A percentile compares a stretch with the other conserved stretches of the same genome.
phyloP scores from a whole-genome alignment of 768 basidiomycete genomes.

The Termitomyces sp. region DNA sequence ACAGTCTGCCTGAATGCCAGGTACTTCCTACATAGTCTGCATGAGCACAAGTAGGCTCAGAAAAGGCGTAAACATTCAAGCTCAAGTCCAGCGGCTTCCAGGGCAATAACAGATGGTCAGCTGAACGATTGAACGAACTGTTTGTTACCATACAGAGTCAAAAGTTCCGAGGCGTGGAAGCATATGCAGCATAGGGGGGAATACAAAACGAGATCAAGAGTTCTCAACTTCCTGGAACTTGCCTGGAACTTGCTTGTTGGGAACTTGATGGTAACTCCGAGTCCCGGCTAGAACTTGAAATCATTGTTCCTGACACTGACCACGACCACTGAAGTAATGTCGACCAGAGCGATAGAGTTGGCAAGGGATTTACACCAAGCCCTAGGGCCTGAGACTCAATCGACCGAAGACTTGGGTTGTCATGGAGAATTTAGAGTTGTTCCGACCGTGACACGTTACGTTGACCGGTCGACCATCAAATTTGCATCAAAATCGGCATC shows the following conservation, averaged over 20 bases:
- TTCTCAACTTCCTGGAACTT: neutral
- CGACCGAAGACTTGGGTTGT: neutral
- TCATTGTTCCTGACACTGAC: too few relatives aligned
- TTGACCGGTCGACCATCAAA: neutral
- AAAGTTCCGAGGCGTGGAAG: neutral
- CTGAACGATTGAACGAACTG: too few relatives aligned
- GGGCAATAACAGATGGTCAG: neutral
- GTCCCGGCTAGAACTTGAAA: too few relatives aligned
- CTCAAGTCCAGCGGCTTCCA: too few relatives aligned
- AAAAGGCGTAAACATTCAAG: neutral
- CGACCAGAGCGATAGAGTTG: neutral
- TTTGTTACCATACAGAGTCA: neutral
- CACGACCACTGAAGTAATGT: neutral
- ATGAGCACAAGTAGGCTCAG: too few relatives aligned
- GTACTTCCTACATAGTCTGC: too few relatives aligned
- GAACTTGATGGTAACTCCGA: neutral
- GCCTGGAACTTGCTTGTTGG: neutral
- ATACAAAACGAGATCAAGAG: neutral
- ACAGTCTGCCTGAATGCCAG: neutral
- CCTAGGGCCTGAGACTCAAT: too few relatives aligned
- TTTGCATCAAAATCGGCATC: neutral
- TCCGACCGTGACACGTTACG: too few relatives aligned
- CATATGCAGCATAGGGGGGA: too few relatives aligned
- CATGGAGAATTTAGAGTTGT: neutral
- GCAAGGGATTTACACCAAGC: neutral